Evolutionary conservation across 1,284 basidiomycete genomes (phyloP), one percentile per base, ranked within the genome.

Genomic region (Cryptococcus sp.): DNA sequence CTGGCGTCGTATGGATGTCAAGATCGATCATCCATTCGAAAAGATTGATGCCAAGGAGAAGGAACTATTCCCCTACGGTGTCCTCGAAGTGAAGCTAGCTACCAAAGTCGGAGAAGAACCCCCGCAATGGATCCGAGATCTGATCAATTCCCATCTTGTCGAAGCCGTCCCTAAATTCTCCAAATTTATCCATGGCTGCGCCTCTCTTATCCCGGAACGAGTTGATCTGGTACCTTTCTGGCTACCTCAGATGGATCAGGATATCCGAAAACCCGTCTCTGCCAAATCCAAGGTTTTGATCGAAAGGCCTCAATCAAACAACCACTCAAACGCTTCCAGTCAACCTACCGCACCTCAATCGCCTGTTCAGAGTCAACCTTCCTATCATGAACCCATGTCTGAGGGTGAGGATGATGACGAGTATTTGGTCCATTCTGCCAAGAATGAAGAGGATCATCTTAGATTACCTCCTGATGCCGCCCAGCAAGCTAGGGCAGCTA

Each of bases 211-310:
- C 7, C 90, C 93, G 32, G 85, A 91, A 71, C 87, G 94, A 41
- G 94, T 98, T 50, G 90, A 98, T 68, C 82, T 98, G n/a, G 88
- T 98, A 16, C 94, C 94, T 3, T 98, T 98, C 81, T 98, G 94
- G 94, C 83, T 98, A 3, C 60, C 48, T 46, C 60, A 71, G 88
- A 88, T 94, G 91, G 91, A 92, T 53, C 87, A 84, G 51, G 89
- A 94, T 66, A 97, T 96, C 64, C 81, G 90, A 51, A 94, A 94
- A 72, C 88, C 89, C 3, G 85, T 86, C 55, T 85, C 83, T 83
- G 87, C 55, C 83, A 85, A 61, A 76, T 76, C 62, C 55, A 86
- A 60, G 81, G 72, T 74, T 18, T 60, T 70, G 25, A 88, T 93
- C 62, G 86, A 90, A 65, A 84, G 91, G 18, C 91, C 88, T 7